Evolutionary conservation across 2,329 filamentous ascomycete genomes (phyloP).

Genomic region (Lachnellula suecica): DNA sequence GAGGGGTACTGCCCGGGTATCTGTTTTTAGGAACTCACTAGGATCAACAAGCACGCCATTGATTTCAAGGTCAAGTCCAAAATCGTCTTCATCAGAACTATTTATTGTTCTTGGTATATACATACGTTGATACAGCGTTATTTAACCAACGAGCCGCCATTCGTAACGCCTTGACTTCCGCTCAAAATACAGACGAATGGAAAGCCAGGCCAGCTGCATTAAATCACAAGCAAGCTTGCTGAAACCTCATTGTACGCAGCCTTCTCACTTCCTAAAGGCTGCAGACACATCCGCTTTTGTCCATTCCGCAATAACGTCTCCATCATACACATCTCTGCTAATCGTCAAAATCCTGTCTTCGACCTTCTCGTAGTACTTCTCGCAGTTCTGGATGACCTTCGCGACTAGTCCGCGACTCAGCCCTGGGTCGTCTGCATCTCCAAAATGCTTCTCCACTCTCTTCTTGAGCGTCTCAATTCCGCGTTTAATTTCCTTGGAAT

Average conservation of each 20-base stretch:
- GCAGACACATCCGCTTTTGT: conserved; percentile 61
- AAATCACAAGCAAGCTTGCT: background rate
- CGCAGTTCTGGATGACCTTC: conserved; percentile 60
- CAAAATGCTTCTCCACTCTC: conserved; percentile 96
- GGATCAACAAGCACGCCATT: background rate
- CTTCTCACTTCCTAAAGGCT: conserved; percentile 45
- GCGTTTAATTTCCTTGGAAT: conserved; percentile 81
- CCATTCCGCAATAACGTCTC: conserved; percentile 66
- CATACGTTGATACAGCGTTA: background rate
- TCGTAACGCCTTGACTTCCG: conserved; percentile 3
- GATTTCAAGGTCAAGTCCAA: background rate
- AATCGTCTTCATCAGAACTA: background rate
- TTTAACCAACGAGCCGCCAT: background rate
- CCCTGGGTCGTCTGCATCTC: conserved; percentile 75
- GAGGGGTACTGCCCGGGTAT: too few relatives aligned
- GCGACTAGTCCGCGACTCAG: conserved; percentile 49
- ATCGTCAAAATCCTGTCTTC: conserved; percentile 60
- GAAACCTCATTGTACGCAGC: background rate
- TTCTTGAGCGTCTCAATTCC: conserved; percentile 89
- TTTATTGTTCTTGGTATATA: conserved; percentile 4
- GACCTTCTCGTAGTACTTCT: conserved; percentile 61
- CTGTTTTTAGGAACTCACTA: too few relatives aligned
- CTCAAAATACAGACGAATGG: conserved; percentile 14
- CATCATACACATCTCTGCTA: conserved; percentile 62
- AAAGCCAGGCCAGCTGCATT: background rate